Base-by-base conservation (phyloP, 2,329 filamentous ascomycete genomes). In the Nannizzia gypsea region DNA sequence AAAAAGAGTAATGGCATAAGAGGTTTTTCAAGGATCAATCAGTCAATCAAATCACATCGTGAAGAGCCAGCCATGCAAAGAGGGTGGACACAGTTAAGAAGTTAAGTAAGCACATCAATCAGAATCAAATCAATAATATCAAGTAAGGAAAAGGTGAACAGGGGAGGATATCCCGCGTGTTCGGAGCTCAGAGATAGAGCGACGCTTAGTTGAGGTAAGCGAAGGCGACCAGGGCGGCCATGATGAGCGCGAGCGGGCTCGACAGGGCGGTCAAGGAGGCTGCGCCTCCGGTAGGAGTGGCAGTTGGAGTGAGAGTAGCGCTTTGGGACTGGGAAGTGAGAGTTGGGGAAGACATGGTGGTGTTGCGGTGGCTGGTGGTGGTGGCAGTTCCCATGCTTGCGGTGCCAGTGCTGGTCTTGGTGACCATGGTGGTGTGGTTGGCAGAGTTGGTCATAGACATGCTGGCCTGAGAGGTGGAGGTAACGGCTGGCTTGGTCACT, bases 181-280 rank as follows among this genome's bases (percentile, higher is more conserved):
- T 15, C 11, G 11, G 31, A 34, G 31, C 31, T 34, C 31, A 34
- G 8, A 34, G 11, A 34, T n/a, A 62, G 59, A 38, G 61, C 50
- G 56, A 52, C 11, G 48, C 59, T 59, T 60, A 68, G 64, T 69
- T 66, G 5, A 73, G 61, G 60, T 70, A 71, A 50, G 68, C 64
- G 46, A 74, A 63, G 5, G 72, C 66, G 26, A 67, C 71, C n/a
- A 71, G 63, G 1, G 68, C 68, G n/a, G 69, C 68, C 48, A 72
- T 59, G 8, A 69, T 61, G 15, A 73, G 61, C 5, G 69, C 68
- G 22, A 68, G 63, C 5, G 73, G 68, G 62, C 66, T 71, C 3
- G 67, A 66, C 6, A 71, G 60, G 42, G 61, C 58, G 26, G 62
- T 65, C 28, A 59, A 56, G 62, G 64, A 61, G 22, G 66, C 59